Evolutionary conservation across 108 stramenopile species (phyloP), one percentile per base, ranked within the genome.

Genomic region (Chaetoceros tenuissimus): DNA sequence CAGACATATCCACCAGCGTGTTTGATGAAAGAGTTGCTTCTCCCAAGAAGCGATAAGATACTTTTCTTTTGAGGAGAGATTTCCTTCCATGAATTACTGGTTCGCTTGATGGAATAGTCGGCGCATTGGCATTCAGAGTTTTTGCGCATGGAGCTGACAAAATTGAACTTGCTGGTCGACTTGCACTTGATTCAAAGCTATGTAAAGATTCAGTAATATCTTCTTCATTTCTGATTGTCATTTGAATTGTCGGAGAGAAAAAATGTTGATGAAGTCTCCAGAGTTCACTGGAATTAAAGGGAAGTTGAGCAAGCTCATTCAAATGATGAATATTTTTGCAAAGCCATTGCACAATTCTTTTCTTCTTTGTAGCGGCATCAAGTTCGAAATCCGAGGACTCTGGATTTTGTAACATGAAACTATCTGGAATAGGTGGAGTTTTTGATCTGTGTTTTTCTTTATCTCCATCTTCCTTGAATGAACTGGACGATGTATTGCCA

Each of bases 331-430:
- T 81, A 50, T 87, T 81, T 24, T 60, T 53, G 34, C 85, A 82
- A 10, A 90, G 69, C 89, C 89, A 90, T 52, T 87, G 81, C 53
- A 87, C 73, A 17, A 84, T 85, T 48, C 74, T 53, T 57, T 81
- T 73, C 70, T 86, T 90, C 27, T 80, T 46, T 25, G 57, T 60
- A 40, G 34, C 5, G 34, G 34, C 34, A 40, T 40, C n/a, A n/a
- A n/a, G n/a, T n/a, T n/a, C n/a, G n/a, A n/a, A n/a, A n/a, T n/a
- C n/a, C n/a, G n/a, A n/a, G n/a, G n/a, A n/a, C n/a, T n/a, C n/a
- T n/a, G n/a, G n/a, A n/a, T n/a, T n/a, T n/a, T n/a, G n/a, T n/a
- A n/a, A n/a, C n/a, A n/a, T n/a, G n/a, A n/a, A n/a, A n/a, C n/a
- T n/a, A n/a, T n/a, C n/a, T n/a, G n/a, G n/a, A n/a, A n/a, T n/a